A percentile compares a stretch with the other conserved stretches of the same genome.
These are phyloP conservation scores for Fusarium tricinctum DNA, from an alignment of 2,329 filamentous ascomycete species.

Conservation along the genomic window DNA sequence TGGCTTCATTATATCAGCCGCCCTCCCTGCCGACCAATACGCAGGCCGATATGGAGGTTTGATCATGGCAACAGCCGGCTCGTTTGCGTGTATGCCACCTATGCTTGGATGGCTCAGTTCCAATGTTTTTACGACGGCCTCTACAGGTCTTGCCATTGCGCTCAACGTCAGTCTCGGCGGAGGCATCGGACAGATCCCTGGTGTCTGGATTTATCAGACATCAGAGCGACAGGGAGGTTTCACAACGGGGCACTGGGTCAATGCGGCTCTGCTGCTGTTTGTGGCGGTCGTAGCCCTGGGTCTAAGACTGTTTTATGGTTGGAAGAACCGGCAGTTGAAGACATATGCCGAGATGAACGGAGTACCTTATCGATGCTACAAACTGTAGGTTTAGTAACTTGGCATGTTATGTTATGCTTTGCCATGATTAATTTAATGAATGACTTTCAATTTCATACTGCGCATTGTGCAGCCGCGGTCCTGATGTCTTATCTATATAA, in stretches of 20 bases:
- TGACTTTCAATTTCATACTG: slow-evolving; percentile 4
- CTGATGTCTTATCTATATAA: background rate
- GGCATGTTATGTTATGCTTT: slow-evolving; percentile 2
- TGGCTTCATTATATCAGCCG: slow-evolving; percentile 72
- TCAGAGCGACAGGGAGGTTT: slow-evolving; percentile 72
- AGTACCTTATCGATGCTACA: slow-evolving; percentile 58
- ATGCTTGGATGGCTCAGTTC: slow-evolving; percentile 79
- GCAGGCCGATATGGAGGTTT: slow-evolving; percentile 75
- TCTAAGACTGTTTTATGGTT: slow-evolving; percentile 69
- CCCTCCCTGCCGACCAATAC: slow-evolving; percentile 72
- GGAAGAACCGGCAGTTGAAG: slow-evolving; percentile 58
- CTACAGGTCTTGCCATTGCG: slow-evolving; percentile 77
- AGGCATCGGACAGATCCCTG: slow-evolving; percentile 78
- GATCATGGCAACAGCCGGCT: slow-evolving; percentile 75
- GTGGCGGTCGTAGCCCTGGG: slow-evolving; percentile 68
- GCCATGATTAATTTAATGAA: slow-evolving; percentile 12
- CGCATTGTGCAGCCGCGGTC: background rate
- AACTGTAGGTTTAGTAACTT: slow-evolving; percentile 50
- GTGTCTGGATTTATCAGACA: slow-evolving; percentile 80
- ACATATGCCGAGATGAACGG: slow-evolving; percentile 51
- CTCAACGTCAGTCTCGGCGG: slow-evolving; percentile 77
- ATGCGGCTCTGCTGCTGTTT: slow-evolving; percentile 71
- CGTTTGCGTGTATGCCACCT: slow-evolving; percentile 78
- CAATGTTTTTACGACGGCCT: slow-evolving; percentile 75
- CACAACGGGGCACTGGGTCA: slow-evolving; percentile 78